Conservation (phyloP, 352 stramenopile genomes). For the Ophiocytium majus region DNA sequence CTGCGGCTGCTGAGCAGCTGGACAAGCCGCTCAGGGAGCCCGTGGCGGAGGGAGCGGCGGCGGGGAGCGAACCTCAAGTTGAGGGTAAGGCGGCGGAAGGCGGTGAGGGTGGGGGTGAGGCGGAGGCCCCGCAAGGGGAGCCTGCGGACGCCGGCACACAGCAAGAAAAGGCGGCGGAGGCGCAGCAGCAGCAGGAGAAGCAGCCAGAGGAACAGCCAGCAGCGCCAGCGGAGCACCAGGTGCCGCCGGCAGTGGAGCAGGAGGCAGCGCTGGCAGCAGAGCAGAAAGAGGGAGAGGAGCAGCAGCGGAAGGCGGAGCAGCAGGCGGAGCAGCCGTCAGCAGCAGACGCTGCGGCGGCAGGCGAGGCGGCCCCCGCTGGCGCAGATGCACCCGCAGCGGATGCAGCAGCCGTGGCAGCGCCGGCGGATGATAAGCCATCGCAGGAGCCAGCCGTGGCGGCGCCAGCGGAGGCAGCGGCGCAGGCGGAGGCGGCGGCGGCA, state of each 20-base stretch:
- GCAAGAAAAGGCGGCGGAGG: background rate
- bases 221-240: background rate
- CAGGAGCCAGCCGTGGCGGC: too few relatives aligned
- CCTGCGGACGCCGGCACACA: background rate
- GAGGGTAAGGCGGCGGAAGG: too few relatives aligned
- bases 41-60: too few relatives aligned
- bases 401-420: constrained; percentile 23
- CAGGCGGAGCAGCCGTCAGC: constrained; percentile 13
- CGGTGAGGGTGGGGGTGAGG: too few relatives aligned
- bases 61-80: too few relatives aligned
- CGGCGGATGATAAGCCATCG: too few relatives aligned
- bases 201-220: constrained; percentile 6
- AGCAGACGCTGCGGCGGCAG: background rate
- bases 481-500: too few relatives aligned
- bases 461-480: too few relatives aligned
- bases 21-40: too few relatives aligned
- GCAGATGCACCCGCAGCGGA: constrained; percentile 2
- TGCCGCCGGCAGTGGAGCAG: background rate
- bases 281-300: background rate
- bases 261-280: background rate
- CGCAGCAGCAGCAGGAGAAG: constrained; percentile 25
- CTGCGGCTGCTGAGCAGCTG: too few relatives aligned
- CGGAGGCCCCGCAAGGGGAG: too few relatives aligned
- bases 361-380: too few relatives aligned
- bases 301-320: constrained; percentile 22